Conservation (phyloP, 1,284 basidiomycete species). For the Cryptococcus amylolentus region DNA sequence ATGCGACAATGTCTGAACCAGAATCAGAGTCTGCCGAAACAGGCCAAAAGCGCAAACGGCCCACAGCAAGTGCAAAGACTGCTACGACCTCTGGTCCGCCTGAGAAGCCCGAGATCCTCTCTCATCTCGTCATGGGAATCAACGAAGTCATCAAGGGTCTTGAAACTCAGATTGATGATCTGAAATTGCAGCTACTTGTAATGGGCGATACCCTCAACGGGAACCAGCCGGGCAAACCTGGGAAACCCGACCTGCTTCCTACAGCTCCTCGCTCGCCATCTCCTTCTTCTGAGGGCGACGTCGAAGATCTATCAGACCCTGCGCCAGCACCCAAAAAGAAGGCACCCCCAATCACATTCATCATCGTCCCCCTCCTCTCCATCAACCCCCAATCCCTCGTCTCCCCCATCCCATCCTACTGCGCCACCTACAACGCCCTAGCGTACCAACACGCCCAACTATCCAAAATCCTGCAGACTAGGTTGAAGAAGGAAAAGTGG, state of each 20-base stretch:
- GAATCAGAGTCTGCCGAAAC: background rate
- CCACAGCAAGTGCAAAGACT: background rate
- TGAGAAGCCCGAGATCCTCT: conserved; percentile 51
- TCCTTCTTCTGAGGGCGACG: background rate
- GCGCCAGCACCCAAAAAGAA: background rate
- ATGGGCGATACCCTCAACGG: conserved; percentile 42
- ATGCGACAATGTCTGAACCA: background rate
- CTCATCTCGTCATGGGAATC: conserved; percentile 65
- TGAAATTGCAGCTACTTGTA: conserved; percentile 29
- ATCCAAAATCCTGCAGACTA: conserved; percentile 19
- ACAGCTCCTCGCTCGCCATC: conserved; percentile 26
- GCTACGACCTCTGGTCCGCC: conserved; percentile 5
- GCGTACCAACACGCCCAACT: conserved; percentile 36
- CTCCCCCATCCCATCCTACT: conserved; percentile 37
- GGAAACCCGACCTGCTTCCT: conserved; percentile 19
- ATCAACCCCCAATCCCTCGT: conserved; percentile 40
- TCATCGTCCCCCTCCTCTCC: conserved; percentile 37
- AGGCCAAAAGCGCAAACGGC: background rate
- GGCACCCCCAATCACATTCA: conserved; percentile 20
- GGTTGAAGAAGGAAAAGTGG: conserved; percentile 14
- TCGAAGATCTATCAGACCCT: background rate
- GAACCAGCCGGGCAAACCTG: background rate
- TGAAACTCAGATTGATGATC: conserved; percentile 58
- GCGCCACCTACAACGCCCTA: conserved; percentile 44
- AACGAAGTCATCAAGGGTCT: conserved; percentile 74